Evolutionary conservation across 495 filamentous ascomycete genomes (phyloP).

Genomic region (Aspergillus heteromorphus): DNA sequence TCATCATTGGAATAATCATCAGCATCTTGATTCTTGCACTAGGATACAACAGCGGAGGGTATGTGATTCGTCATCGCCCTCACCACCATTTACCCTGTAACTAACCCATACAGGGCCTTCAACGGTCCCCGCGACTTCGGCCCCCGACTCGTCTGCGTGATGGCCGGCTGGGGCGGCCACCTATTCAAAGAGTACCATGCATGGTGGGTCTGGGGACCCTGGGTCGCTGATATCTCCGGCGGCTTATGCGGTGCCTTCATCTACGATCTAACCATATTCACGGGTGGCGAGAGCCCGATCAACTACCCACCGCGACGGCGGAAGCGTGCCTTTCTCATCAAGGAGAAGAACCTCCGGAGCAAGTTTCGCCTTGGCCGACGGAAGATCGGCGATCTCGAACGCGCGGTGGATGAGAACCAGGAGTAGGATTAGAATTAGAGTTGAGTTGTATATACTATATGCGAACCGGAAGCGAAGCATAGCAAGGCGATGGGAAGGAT

Average conservation of each 20-base stretch:
- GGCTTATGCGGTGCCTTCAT: conserved; percentile 44
- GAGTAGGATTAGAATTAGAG: not conserved
- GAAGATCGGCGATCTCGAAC: conserved; percentile 7
- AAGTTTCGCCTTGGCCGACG: not conserved
- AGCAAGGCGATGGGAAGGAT: too few relatives aligned
- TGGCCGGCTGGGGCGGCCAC: conserved; percentile 45
- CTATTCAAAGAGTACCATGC: conserved; percentile 31
- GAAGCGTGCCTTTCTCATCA: conserved; percentile 3
- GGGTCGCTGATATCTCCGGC: conserved; percentile 45
- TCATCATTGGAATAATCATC: conserved; percentile 49
- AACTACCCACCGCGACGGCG: conserved; percentile 24
- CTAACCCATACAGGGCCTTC: conserved; percentile 41
- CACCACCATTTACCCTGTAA: conserved; percentile 29
- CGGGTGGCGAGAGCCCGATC: conserved; percentile 41
- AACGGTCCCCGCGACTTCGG: conserved; percentile 55
- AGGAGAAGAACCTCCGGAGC: not conserved
- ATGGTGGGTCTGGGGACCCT: conserved; percentile 53
- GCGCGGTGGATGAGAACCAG: conserved; percentile 1
- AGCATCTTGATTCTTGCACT: conserved; percentile 12
- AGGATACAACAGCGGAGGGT: conserved; percentile 23
- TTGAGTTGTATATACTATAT: too few relatives aligned
- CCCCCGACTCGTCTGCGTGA: conserved; percentile 46
- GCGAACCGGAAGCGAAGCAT: too few relatives aligned
- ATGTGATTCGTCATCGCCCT: not conserved
- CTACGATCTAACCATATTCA: conserved; percentile 49